Evolutionary conservation across 306 rosid species (phyloP).

Genomic region (Prunus mongolica): DNA sequence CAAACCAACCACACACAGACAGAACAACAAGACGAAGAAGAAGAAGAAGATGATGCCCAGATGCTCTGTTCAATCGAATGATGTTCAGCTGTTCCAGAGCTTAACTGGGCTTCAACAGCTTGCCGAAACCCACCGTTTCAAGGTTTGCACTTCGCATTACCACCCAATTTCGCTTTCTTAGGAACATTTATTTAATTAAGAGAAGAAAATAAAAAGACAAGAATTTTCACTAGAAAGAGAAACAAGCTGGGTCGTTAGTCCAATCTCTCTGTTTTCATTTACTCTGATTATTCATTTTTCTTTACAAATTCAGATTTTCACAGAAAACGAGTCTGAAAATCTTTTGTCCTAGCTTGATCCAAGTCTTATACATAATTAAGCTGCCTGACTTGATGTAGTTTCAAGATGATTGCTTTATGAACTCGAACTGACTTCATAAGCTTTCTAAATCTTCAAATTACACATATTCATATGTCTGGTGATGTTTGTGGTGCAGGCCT

Average conservation of each 20-base stretch:
- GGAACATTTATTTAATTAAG: not conserved
- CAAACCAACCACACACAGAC: not conserved
- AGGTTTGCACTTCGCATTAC: constrained; percentile 31
- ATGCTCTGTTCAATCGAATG: constrained; percentile 43
- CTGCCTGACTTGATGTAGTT: not conserved
- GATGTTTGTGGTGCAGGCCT: constrained; percentile 48
- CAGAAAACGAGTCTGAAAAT: not conserved
- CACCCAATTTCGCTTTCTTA: not conserved
- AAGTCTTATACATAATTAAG: not conserved
- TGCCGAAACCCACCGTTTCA: constrained; percentile 61
- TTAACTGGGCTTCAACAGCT: constrained; percentile 66
- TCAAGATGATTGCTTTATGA: not conserved
- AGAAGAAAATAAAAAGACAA: too few species aligned
- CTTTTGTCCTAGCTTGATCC: not conserved
- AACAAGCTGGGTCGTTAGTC: too few species aligned
- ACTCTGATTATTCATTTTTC: not conserved
- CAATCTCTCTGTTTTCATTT: not conserved
- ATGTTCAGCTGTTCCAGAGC: constrained; percentile 42
- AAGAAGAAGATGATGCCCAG: constrained; percentile 36
- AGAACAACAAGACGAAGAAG: not conserved
- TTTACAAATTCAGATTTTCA: not conserved
- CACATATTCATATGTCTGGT: not conserved
- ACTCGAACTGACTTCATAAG: not conserved
- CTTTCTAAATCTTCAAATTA: not conserved
- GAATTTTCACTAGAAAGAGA: too few species aligned